Evolutionary conservation across 2,329 filamentous ascomycete species (phyloP).

Genomic region (Penicillium sumatraense): DNA sequence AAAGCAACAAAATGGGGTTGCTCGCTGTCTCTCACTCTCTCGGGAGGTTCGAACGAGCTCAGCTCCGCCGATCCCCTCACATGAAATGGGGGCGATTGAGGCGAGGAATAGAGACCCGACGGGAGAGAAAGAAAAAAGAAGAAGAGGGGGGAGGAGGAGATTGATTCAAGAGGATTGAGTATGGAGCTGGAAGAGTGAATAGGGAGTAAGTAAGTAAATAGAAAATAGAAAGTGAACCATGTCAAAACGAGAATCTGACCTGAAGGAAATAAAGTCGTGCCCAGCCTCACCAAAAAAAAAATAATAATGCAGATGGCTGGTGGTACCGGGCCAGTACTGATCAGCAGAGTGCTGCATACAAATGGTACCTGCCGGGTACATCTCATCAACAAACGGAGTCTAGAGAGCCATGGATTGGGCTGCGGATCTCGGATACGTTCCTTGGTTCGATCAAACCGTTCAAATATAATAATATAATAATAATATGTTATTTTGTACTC

Average conservation of each 20-base stretch:
- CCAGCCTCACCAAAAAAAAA: constrained; percentile 24
- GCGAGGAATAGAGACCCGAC: constrained; percentile 6
- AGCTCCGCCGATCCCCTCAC: constrained; percentile 32
- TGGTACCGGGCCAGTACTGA: not conserved
- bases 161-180: constrained; percentile 13
- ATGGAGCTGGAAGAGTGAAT: constrained; percentile 1
- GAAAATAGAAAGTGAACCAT: not conserved
- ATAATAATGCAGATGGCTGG: constrained; percentile 35
- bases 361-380: constrained; percentile 1
- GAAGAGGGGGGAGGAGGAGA: constrained; percentile 2
- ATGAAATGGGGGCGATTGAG: constrained; percentile 20
- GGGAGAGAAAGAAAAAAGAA: constrained; percentile 6
- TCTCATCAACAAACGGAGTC: constrained; percentile 10
- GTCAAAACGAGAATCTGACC: not conserved
- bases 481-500: not conserved
- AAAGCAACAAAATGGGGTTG: constrained; percentile 20
- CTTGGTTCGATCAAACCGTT: constrained; percentile 8
- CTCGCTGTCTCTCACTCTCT: too few species aligned
- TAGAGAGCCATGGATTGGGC: constrained; percentile 8
- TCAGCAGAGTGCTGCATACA: not conserved
- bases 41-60: constrained; percentile 16
- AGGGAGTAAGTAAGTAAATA: not conserved
- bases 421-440: constrained; percentile 11
- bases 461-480: too few species aligned
- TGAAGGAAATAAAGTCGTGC: constrained; percentile 2